Base-by-base conservation (phyloP, 192 early-diverging fungal species). In the Pilaira anomala region DNA sequence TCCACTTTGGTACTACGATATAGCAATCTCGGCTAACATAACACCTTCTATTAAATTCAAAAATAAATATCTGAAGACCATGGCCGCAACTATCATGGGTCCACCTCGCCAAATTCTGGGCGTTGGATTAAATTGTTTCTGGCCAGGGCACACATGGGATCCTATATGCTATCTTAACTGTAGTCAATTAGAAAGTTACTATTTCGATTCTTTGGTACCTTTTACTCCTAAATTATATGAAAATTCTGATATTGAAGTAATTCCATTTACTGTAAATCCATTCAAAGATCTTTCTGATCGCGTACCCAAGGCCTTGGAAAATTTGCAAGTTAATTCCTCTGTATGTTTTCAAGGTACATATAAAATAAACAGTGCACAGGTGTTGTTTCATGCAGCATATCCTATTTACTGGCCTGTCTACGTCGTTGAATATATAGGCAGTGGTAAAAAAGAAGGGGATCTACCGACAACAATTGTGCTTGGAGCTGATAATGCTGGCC, bases 381-480 rank as follows among this genome's bases (percentile, higher is more conserved):
- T 74, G 0, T 48, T 25, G 3, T 68, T 68, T 39, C 16, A 36
- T n/a, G 66, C 72, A 18, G 62, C 49, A 3, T 74, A 74, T 52
- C 72, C 72, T 26, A 29, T 74, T 1, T 74, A 74, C 48, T 68
- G 65, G 66, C 72, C 72, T 0, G 66, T 68, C 3, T 74, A 74
- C 40, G 64, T 74, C 41, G 72, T 62, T 0, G 46, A 74, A 36
- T 67, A 65, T 12, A 59, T 13, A 8, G 48, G 52, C n/a, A n/a
- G 26, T 1, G 26, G 55, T 0, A 45, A 29, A 16, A 42, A 21
- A 3, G 50, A 63, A 29, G 28, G 29, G 0, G 49, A 62, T 4
- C 41, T n/a, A 14, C 55, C 55, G 0, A 36, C 6, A 9, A 71
- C 69, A 7, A 41, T 74, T 16, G 60, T 74, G 7, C 26, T 74